Evolutionary conservation across 345 rosid genomes (phyloP), one percentile per base, ranked within the genome.

Genomic region (Euphorbia lathyris): DNA sequence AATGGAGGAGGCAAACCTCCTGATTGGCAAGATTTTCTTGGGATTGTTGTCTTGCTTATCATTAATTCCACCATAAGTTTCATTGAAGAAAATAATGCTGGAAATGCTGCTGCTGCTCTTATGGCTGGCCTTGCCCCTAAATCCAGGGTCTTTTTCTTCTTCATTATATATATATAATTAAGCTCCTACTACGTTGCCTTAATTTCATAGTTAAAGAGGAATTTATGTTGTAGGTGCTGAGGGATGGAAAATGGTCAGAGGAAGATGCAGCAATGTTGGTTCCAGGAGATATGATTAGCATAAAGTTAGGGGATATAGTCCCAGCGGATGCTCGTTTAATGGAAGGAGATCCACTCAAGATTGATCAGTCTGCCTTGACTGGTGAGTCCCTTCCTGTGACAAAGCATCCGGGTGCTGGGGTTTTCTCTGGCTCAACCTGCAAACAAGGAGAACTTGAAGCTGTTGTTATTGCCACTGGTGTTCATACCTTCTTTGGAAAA

Each of bases 51-150:
- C 30, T 72, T 94, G 84, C 93, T 94, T 23, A 9, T 94, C 20
- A 87, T 94, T 67, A 94, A 94, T 77, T 91, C 98, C 0, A 94
- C 98, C 43, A 90, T 91, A 69, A 91, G 98, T 73, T 94, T 94
- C 79, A 85, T 91, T 23, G 98, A 94, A 50, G 98, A 94, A 77
- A 91, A 91, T 80, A 94, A 86, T 26, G 98, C 98, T 0, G 98
- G 98, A 19, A 94, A 94, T 26, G 98, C 98, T 0, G 98, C 98
- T 0, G 98, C 97, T 12, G 93, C 98, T 76, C 74, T 94, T 65
- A 94, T 94, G 98, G 98, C 98, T 0, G 86, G 91, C 74, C 98
- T 94, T 38, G 97, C 98, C 23, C 98, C 92, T 11, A 85, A 94
- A 74, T 76, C 96, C 65, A 91, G 87, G 93, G 97, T 88, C 67